A percentile compares a stretch with the other conserved stretches of the same genome.
These are phyloP conservation scores for Geosmithia flava DNA, from an alignment of 2,329 filamentous ascomycete genomes.

Conservation along the genomic window DNA sequence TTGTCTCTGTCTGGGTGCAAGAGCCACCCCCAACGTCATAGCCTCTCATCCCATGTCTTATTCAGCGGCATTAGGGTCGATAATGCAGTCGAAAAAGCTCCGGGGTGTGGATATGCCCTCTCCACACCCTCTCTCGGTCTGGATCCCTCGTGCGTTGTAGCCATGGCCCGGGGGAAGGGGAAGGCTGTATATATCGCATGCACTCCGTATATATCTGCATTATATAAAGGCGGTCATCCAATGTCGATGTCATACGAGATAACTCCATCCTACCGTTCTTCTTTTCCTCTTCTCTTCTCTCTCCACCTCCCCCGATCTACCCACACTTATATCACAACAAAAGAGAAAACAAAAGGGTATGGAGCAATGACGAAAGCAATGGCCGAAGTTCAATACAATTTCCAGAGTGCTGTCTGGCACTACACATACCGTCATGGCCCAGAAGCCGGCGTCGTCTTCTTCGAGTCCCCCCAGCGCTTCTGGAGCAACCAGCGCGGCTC, in stretches of 20 bases:
- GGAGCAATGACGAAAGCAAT: neutral
- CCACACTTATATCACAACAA: neutral
- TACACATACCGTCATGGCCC: neutral
- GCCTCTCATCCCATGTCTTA: neutral
- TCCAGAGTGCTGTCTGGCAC: constrained; percentile 1
- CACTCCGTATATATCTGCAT: too few relatives aligned
- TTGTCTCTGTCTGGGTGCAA: too few relatives aligned
- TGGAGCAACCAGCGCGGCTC: constrained; percentile 1
- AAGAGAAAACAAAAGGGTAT: neutral
- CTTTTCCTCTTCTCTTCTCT: neutral
- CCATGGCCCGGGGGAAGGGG: neutral
- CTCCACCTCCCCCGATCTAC: neutral
- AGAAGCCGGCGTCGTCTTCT: neutral
- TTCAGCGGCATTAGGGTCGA: neutral
- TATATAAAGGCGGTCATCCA: neutral
- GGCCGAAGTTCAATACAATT: constrained; percentile 1
- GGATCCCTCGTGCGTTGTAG: neutral
- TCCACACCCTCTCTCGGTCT: neutral
- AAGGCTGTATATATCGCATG: neutral
- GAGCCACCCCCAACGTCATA: neutral
- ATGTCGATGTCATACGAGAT: too few relatives aligned
- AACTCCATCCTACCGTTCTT: neutral
- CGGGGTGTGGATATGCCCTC: too few relatives aligned
- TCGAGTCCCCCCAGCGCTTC: constrained; percentile 1
- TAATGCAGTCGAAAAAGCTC: neutral